Evolutionary conservation across 2,329 filamentous ascomycete species (phyloP).

Genomic region (Cercospora brassicicola): DNA sequence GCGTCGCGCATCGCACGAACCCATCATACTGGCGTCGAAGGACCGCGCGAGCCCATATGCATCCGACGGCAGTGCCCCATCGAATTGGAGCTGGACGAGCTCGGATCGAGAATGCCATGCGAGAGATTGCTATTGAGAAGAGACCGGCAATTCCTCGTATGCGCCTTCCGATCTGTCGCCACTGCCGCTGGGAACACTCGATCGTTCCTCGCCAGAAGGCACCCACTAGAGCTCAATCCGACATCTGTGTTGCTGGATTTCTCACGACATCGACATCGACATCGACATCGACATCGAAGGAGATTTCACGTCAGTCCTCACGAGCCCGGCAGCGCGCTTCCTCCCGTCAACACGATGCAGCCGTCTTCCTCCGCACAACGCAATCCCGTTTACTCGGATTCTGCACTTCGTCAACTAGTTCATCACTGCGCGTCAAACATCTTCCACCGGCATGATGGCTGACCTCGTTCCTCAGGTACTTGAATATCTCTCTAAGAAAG

Average conservation of each 20-base stretch:
- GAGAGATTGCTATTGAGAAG: not conserved
- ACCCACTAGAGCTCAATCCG: not conserved
- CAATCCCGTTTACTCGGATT: not conserved
- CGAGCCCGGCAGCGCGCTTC: not conserved
- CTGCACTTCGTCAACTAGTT: not conserved
- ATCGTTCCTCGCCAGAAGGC: not conserved
- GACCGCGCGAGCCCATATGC: not conserved
- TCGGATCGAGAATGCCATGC: not conserved
- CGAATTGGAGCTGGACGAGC: not conserved
- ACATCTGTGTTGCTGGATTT: not conserved
- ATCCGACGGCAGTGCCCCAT: not conserved
- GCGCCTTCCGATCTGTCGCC: not conserved
- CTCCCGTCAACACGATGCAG: not conserved
- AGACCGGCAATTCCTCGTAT: not conserved
- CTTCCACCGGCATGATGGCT: slow-evolving; percentile 10
- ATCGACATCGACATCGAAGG: not conserved
- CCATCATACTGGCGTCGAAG: not conserved
- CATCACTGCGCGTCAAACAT: not conserved
- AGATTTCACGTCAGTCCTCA: not conserved
- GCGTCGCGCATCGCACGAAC: not conserved
- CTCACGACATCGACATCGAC: not conserved
- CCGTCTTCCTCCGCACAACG: not conserved
- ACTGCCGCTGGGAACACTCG: not conserved
- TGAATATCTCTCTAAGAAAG: slow-evolving; percentile 93
- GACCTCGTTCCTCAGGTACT: slow-evolving; percentile 62